Base-by-base conservation (phyloP, 2,329 filamentous ascomycete species). In the Aureobasidium sp. region DNA sequence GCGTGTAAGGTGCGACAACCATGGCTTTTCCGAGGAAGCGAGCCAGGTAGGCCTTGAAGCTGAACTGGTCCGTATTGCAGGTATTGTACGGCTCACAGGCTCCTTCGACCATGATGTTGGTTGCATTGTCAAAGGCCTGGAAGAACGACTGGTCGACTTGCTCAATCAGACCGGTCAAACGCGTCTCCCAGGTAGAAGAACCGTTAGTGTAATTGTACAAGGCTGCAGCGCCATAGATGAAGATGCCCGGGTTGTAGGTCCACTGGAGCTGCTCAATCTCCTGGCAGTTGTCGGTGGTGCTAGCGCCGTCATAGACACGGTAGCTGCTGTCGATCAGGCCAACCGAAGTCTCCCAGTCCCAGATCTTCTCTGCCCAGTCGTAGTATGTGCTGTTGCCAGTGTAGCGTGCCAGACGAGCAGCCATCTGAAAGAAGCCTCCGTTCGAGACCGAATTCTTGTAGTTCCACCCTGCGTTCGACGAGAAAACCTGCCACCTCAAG, bases 391-490 rank as follows among this genome's bases (percentile, higher is more conserved):
- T 34, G 65, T 76, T 76, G 31, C 72, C 73, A 5, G 74, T 76
- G 64, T 69, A 76, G 29, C 67, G 64, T 6, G 68, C 69, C 8
- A 76, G 68, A 20, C 73, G 70, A 0, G 90, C 89, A 4, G 87
- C 86, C 14, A 96, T 80, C 69, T 92, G 87, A 74, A 95, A 92
- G 71, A 94, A 85, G n/a, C 86, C 87, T 45, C 89, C 90, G 72
- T 94, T 94, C 64, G 86, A 87, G 67, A 92, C 84, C 17, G 86
- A 82, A 76, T 93, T 93, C 75, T 92, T 94, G 82, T 95, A 94
- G 69, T 85, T 27, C 36, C 39, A 61, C 15, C 90, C 91, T 65
- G 85, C 85, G 71, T 95, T 93, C 68, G 82, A 84, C 1, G 82
- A 76, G 72, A 87, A 92, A 67, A 96, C 91, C 77, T 96, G 90